Conservation (phyloP, 352 stramenopile genomes). For the Saprolegnia parasitica region DNA sequence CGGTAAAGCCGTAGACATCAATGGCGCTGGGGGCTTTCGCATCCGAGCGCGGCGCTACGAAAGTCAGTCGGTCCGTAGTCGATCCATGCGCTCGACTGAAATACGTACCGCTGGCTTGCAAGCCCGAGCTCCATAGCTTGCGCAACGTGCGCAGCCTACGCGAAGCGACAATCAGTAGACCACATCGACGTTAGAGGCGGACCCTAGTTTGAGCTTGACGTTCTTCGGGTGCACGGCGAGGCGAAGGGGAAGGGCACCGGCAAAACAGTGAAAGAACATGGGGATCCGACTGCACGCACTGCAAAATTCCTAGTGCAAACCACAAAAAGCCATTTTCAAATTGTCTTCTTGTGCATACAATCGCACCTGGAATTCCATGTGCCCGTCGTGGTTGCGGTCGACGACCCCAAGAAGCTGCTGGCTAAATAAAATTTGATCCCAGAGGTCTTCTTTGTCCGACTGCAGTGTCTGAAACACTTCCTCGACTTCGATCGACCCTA, state of each 20-base stretch:
- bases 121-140: slow-evolving; percentile 17
- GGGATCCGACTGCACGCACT: slow-evolving; percentile 15
- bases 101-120: slow-evolving; percentile 13
- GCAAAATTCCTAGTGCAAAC: slow-evolving; percentile 21
- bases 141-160: slow-evolving; percentile 18
- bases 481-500: slow-evolving; percentile 18
- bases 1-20: slow-evolving; percentile 5
- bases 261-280: slow-evolving; percentile 28
- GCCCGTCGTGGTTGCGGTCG: slow-evolving; percentile 10
- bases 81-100: too few relatives aligned
- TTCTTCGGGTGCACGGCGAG: slow-evolving; percentile 22
- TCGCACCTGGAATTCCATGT: slow-evolving; percentile 17
- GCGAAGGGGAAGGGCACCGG: slow-evolving; percentile 15
- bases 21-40: not conserved
- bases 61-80: too few relatives aligned
- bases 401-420: slow-evolving; percentile 19
- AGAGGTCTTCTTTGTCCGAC: slow-evolving; percentile 22
- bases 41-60: not conserved
- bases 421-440: slow-evolving; percentile 22
- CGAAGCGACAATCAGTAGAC: not conserved
- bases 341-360: not conserved
- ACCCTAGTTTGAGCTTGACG: slow-evolving; percentile 26
- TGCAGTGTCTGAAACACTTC: slow-evolving; percentile 27
- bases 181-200: not conserved
- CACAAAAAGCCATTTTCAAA: not conserved